Conservation (phyloP, 2,329 filamentous ascomycete species). For the Plectosphaerella sp. region DNA sequence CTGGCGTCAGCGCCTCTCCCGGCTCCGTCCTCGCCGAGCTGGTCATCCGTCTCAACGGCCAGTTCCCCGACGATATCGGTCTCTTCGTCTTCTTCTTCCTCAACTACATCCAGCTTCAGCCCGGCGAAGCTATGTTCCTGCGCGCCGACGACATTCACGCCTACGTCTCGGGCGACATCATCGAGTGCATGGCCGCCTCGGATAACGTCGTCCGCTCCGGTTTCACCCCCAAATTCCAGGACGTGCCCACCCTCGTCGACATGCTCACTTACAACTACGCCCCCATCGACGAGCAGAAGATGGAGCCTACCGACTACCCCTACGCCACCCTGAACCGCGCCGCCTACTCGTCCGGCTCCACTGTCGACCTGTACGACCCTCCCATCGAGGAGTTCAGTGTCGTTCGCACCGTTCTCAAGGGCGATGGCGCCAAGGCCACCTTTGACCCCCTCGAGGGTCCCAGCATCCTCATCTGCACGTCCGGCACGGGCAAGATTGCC, state of each 20-base stretch:
- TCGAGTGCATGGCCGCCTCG: slow-evolving; percentile 98
- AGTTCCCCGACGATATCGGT: slow-evolving; percentile 88
- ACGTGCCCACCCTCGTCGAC: slow-evolving; percentile 79
- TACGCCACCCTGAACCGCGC: slow-evolving; percentile 78
- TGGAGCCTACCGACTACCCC: slow-evolving; percentile 78
- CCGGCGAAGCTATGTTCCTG: slow-evolving; percentile 93
- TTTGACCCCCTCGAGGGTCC: slow-evolving; percentile 86
- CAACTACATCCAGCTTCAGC: slow-evolving; percentile 83
- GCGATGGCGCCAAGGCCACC: slow-evolving; percentile 71
- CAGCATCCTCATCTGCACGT: slow-evolving; percentile 88
- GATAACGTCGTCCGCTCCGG: slow-evolving; percentile 98
- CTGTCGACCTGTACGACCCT: slow-evolving; percentile 78
- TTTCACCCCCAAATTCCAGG: slow-evolving; percentile 98
- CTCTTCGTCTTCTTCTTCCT: slow-evolving; percentile 96
- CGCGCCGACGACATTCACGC: slow-evolving; percentile 97
- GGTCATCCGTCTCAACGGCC: slow-evolving; percentile 68
- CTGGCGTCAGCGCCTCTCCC: slow-evolving; percentile 61
- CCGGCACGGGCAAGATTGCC: slow-evolving; percentile 75
- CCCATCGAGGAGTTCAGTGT: slow-evolving; percentile 97
- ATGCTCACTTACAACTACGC: slow-evolving; percentile 97
- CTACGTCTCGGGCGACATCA: slow-evolving; percentile 88
- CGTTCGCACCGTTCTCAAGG: slow-evolving; percentile 71
- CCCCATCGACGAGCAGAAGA: slow-evolving; percentile 92
- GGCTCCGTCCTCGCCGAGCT: slow-evolving; percentile 72
- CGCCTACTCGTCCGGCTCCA: slow-evolving; percentile 74